phyloP scores from a whole-genome alignment of 805 yeast species.

The Vanderwaltozyma polyspora region DNA sequence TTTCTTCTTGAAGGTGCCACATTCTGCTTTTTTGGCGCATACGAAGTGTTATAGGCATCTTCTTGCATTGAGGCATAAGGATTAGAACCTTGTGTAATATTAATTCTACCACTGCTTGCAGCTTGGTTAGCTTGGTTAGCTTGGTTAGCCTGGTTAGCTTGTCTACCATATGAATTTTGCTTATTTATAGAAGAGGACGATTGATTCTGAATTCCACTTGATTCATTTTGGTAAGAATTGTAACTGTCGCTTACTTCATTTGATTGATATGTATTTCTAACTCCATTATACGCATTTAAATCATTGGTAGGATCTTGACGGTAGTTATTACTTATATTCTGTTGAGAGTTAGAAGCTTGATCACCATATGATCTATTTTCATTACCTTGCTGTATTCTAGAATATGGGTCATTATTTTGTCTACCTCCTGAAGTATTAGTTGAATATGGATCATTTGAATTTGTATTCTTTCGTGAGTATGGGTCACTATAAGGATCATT shows the following conservation, averaged over 20 bases:
- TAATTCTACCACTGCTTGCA: slow-evolving; percentile 2
- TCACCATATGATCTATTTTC: background rate
- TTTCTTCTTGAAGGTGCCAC: slow-evolving; percentile 1
- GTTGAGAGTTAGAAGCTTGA: too few relatives aligned
- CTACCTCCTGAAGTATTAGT: background rate
- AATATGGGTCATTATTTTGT: background rate
- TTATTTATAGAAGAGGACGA: background rate
- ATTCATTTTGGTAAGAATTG: background rate
- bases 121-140: background rate
- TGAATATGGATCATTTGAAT: background rate
- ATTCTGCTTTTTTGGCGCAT: background rate
- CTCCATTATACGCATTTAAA: background rate
- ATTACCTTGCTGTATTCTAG: background rate
- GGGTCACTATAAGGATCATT: background rate
- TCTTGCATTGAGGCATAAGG: slow-evolving; percentile 4
- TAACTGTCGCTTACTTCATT: too few relatives aligned
- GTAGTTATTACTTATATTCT: background rate
- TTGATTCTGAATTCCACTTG: background rate
- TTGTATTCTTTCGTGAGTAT: background rate
- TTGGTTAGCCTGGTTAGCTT: background rate
- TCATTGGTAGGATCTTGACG: background rate
- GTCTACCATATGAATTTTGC: background rate
- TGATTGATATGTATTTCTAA: too few relatives aligned
- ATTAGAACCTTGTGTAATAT: slow-evolving; percentile 1
- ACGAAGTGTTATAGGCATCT: background rate